A percentile compares a stretch with the other conserved stretches of the same genome.
phyloP scores from a whole-genome alignment of 352 stramenopile genomes.

The Phytopythium oedochilum region DNA sequence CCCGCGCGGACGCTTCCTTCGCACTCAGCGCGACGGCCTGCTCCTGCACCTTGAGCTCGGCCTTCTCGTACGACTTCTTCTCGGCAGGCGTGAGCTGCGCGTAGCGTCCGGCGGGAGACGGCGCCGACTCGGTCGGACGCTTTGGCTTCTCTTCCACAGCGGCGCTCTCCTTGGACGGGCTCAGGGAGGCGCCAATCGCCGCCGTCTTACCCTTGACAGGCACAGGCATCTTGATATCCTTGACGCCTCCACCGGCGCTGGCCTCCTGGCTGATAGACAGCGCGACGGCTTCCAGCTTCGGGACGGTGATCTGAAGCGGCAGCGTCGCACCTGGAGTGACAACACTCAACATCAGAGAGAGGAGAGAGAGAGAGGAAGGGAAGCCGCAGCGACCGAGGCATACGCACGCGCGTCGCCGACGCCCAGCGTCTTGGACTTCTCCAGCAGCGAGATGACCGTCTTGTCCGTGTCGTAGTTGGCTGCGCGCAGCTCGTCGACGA shows the following conservation, averaged over 20 bases:
- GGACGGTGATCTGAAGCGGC: slow-evolving; percentile 63
- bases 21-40: slow-evolving; percentile 33
- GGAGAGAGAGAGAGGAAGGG: not conserved
- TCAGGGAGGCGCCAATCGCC: slow-evolving; percentile 30
- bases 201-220: slow-evolving; percentile 40
- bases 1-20: slow-evolving; percentile 33
- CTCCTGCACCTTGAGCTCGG: slow-evolving; percentile 67
- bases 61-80: slow-evolving; percentile 61
- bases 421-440: slow-evolving; percentile 52
- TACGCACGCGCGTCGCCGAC: slow-evolving; percentile 10
- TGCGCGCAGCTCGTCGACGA: slow-evolving; percentile 57
- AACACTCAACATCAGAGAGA: not conserved
- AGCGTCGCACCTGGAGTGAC: slow-evolving; percentile 20
- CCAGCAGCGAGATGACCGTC: slow-evolving; percentile 63
- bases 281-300: slow-evolving; percentile 54
- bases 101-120: not conserved
- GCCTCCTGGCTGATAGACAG: slow-evolving; percentile 38
- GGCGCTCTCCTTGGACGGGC: not conserved
- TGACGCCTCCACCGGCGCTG: slow-evolving; percentile 1
- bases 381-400: not conserved
- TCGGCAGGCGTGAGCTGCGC: slow-evolving; percentile 49
- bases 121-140: slow-evolving; percentile 1
- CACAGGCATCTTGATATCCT: slow-evolving; percentile 27
- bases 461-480: slow-evolving; percentile 82
- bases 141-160: slow-evolving; percentile 2